phyloP scores from a whole-genome alignment of 2,329 filamentous ascomycete genomes.

The Xylaria digitata region DNA sequence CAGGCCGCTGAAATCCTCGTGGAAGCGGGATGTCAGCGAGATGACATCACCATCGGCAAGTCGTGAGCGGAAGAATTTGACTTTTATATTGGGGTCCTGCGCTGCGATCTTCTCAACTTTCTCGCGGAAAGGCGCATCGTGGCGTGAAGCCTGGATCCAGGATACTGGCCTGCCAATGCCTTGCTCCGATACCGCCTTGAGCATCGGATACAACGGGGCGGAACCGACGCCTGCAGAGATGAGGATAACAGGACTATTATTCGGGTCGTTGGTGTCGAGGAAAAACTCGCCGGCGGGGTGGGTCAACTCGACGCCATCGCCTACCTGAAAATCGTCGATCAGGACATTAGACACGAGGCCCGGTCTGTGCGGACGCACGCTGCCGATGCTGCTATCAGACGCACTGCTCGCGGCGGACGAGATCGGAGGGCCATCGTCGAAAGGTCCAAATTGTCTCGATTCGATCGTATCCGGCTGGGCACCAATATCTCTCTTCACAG shows the following conservation, averaged over 20 bases:
- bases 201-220: slow-evolving; percentile 69
- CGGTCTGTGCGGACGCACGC: slow-evolving; percentile 51
- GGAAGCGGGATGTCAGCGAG: slow-evolving; percentile 58
- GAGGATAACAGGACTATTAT: slow-evolving; percentile 65
- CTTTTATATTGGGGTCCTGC: slow-evolving; percentile 51
- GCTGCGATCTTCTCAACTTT: slow-evolving; percentile 60
- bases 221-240: slow-evolving; percentile 71
- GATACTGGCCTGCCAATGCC: slow-evolving; percentile 62
- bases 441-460: slow-evolving; percentile 15
- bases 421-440: slow-evolving; percentile 42
- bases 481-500: slow-evolving; percentile 74
- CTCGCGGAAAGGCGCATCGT: slow-evolving; percentile 63
- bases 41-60: slow-evolving; percentile 59
- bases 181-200: slow-evolving; percentile 63
- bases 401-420: slow-evolving; percentile 50
- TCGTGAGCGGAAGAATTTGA: slow-evolving; percentile 63
- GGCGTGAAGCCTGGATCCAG: slow-evolving; percentile 69
- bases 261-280: slow-evolving; percentile 58
- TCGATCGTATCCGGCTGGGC: slow-evolving; percentile 51
- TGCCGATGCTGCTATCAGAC: slow-evolving; percentile 49
- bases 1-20: slow-evolving; percentile 61
- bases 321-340: slow-evolving; percentile 69
- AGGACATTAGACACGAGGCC: slow-evolving; percentile 78
- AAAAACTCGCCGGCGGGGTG: slow-evolving; percentile 74
- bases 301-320: slow-evolving; percentile 72